Percentiles rank a stretch among this genome's conserved stretches.
Evolutionary conservation across 495 filamentous ascomycete species (phyloP).

Genomic region (Apiosordaria backusii): DNA sequence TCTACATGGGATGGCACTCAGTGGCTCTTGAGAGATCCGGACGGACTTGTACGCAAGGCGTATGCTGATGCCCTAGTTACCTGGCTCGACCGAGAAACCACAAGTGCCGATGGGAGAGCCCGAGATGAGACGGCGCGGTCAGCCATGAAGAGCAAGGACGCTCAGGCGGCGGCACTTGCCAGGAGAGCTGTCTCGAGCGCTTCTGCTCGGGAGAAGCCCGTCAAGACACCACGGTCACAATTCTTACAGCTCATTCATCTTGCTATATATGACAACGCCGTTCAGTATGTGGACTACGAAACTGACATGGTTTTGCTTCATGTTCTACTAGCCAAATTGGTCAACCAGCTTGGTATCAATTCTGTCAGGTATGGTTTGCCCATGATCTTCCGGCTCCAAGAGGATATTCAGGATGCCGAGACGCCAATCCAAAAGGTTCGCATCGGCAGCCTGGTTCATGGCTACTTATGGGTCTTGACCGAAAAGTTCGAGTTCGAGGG

Average conservation of each 20-base stretch:
- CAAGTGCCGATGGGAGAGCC: slow-evolving; percentile 59
- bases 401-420: slow-evolving; percentile 67
- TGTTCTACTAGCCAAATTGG: slow-evolving; percentile 65
- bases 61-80: slow-evolving; percentile 78
- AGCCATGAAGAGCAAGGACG: slow-evolving; percentile 34
- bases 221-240: slow-evolving; percentile 54
- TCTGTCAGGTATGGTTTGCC: slow-evolving; percentile 73
- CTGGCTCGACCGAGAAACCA: slow-evolving; percentile 80
- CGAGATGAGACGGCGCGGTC: slow-evolving; percentile 51
- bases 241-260: slow-evolving; percentile 85
- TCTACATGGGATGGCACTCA: slow-evolving; percentile 89
- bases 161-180: slow-evolving; percentile 37
- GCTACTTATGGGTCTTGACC: slow-evolving; percentile 76
- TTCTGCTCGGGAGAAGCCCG: slow-evolving; percentile 57
- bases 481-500: slow-evolving; percentile 75
- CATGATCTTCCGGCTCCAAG: slow-evolving; percentile 84
- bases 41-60: slow-evolving; percentile 70
- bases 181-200: slow-evolving; percentile 68
- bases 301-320: slow-evolving; percentile 72
- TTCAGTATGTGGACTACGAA: slow-evolving; percentile 65
- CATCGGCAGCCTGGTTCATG: slow-evolving; percentile 77
- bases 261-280: slow-evolving; percentile 77
- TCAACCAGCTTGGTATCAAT: slow-evolving; percentile 78
- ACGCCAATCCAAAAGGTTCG: slow-evolving; percentile 64
- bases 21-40: slow-evolving; percentile 76